A percentile compares a stretch with the other conserved stretches of the same genome.
These are phyloP conservation scores for Pisolithus orientalis DNA, from an alignment of 768 basidiomycete genomes.

Conservation along the genomic window DNA sequence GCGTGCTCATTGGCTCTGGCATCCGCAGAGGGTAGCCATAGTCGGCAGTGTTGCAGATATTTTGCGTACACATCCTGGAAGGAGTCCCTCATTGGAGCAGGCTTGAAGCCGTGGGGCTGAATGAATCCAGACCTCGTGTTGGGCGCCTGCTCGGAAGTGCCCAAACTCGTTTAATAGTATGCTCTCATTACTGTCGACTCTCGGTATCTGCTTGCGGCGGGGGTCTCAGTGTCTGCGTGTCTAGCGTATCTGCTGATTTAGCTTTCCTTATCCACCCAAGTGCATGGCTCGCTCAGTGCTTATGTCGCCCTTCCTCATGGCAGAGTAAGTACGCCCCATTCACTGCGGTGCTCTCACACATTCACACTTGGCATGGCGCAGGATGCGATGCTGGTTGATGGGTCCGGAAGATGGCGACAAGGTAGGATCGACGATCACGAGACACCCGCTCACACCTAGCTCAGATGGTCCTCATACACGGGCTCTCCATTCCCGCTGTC, in stretches of 20 bases:
- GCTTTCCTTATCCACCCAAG: constrained; percentile 57
- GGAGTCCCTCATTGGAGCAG: too few species aligned
- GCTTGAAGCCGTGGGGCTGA: too few species aligned
- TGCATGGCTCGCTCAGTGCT: constrained; percentile 56
- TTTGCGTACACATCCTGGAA: too few species aligned
- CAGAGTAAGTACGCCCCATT: constrained; percentile 34
- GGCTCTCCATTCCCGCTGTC: constrained; percentile 69
- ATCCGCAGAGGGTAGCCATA: too few species aligned
- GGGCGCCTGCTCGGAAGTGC: too few species aligned
- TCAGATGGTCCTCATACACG: constrained; percentile 56
- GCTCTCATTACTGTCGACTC: neutral
- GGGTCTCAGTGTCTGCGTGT: constrained; percentile 50
- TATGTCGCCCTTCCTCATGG: constrained; percentile 66
- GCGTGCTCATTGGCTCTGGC: too few species aligned
- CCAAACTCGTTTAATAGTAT: too few species aligned
- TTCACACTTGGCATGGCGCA: constrained; percentile 17
- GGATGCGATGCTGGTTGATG: constrained; percentile 73
- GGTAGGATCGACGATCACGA: constrained; percentile 23
- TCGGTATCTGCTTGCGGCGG: constrained; percentile 28
- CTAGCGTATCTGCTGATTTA: constrained; percentile 55
- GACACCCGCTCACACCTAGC: too few species aligned
- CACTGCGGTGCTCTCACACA: neutral
- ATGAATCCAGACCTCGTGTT: too few species aligned
- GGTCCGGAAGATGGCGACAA: constrained; percentile 65
- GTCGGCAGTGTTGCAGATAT: too few species aligned